A percentile compares a stretch with the other conserved stretches of the same genome.
These are phyloP conservation scores for Phaeosphaeriaceae sp. DNA, from an alignment of 2,329 filamentous ascomycete species.

Conservation along the genomic window DNA sequence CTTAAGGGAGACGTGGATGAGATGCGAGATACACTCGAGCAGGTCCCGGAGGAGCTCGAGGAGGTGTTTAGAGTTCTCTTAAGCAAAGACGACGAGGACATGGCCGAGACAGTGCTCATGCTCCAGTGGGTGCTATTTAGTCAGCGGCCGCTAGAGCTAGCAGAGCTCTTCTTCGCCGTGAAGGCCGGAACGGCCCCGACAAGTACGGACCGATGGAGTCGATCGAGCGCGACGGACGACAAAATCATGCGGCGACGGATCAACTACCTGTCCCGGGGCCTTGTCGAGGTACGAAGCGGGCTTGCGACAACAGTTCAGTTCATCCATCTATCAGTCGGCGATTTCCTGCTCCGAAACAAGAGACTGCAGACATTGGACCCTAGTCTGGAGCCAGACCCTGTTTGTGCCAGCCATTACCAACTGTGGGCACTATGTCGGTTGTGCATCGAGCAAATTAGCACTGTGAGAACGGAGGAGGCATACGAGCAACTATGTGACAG, in stretches of 20 bases:
- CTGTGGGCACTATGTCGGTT: slow-evolving; percentile 45
- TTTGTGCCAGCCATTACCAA: slow-evolving; percentile 49
- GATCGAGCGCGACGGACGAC: slow-evolving; percentile 15
- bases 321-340: too few relatives aligned
- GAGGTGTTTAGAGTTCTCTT: slow-evolving; percentile 56
- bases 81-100: slow-evolving; percentile 50
- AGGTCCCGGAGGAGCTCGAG: too few relatives aligned
- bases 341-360: slow-evolving; percentile 48
- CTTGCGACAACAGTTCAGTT: slow-evolving; percentile 36
- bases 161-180: slow-evolving; percentile 21
- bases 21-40: too few relatives aligned
- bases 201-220: slow-evolving; percentile 13
- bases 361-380: slow-evolving; percentile 45
- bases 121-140: slow-evolving; percentile 24
- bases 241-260: slow-evolving; percentile 24
- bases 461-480: too few relatives aligned
- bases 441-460: slow-evolving; percentile 1
- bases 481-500: too few relatives aligned
- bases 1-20: too few relatives aligned
- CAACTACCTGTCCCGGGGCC: slow-evolving; percentile 31
- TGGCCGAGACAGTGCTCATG: slow-evolving; percentile 7
- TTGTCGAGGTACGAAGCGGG: slow-evolving; percentile 20
- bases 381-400: too few relatives aligned
- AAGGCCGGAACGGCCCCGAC: slow-evolving; percentile 13
- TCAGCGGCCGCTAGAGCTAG: slow-evolving; percentile 14